These are phyloP conservation scores for Monosporascus ibericus DNA, from an alignment of 2,329 filamentous ascomycete species.

Conservation along the genomic window DNA sequence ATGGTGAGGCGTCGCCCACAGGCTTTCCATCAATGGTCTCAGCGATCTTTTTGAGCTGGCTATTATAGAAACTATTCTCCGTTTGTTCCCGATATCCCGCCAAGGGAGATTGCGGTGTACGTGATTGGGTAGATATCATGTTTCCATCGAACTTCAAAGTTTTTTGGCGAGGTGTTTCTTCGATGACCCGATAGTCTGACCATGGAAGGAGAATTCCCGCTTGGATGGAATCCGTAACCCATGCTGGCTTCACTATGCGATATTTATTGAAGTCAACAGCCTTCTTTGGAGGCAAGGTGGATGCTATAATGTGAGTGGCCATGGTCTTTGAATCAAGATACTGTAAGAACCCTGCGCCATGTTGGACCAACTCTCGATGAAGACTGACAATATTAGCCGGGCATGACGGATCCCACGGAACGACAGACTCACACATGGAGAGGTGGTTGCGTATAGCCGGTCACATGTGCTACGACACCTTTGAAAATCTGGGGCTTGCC, in stretches of 20 bases:
- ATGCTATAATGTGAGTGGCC: conserved; percentile 93
- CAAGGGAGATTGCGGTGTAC: conserved; percentile 40
- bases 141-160: conserved; percentile 59
- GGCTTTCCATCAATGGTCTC: conserved; percentile 14
- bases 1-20: conserved; percentile 9
- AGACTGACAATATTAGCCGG: conserved; percentile 39
- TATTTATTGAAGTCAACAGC: conserved; percentile 81
- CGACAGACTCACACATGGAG: conserved; percentile 59
- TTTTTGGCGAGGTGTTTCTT: conserved; percentile 78
- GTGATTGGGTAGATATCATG: conserved; percentile 60
- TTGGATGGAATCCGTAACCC: conserved; percentile 84
- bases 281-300: conserved; percentile 86
- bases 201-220: conserved; percentile 80
- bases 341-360: conserved; percentile 93
- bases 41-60: conserved; percentile 49
- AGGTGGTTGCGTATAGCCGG: conserved; percentile 92
- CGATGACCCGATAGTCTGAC: conserved; percentile 76
- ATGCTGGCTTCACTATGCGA: conserved; percentile 88
- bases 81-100: conserved; percentile 75
- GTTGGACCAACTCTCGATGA: conserved; percentile 77
- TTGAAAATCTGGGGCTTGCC: conserved; percentile 83
- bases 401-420: background rate
- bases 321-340: conserved; percentile 92
- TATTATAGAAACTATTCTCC: conserved; percentile 75
- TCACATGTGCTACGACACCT: conserved; percentile 84